These are phyloP conservation scores for Clarireedia homoeocarpa DNA, from an alignment of 2,329 filamentous ascomycete species.

Conservation along the genomic window DNA sequence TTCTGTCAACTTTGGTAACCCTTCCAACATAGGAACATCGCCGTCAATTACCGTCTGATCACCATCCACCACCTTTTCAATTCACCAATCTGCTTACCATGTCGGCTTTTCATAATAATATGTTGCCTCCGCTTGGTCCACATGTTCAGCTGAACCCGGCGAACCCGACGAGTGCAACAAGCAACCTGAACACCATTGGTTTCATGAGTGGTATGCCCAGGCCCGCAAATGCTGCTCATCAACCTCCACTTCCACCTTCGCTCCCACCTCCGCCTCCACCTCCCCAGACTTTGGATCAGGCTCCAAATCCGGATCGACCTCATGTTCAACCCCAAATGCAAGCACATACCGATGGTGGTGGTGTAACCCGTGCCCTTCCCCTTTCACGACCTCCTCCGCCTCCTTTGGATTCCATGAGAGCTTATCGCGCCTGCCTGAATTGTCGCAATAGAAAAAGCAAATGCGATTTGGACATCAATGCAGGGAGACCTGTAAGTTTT, in stretches of 20 bases:
- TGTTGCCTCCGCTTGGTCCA: not conserved
- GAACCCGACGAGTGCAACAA: not conserved
- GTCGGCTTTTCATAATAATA: not conserved
- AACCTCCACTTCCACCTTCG: not conserved
- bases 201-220: not conserved
- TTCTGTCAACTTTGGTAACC: too few species aligned
- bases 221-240: not conserved
- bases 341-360: not conserved
- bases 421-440: conserved; percentile 29
- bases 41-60: too few species aligned
- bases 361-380: not conserved
- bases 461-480: conserved; percentile 27
- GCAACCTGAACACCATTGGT: not conserved
- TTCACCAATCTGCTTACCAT: too few species aligned
- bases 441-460: conserved; percentile 29
- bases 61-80: too few species aligned
- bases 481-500: conserved; percentile 25
- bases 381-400: not conserved
- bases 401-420: conserved; percentile 26
- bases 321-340: too few species aligned
- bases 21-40: too few species aligned
- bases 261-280: not conserved
- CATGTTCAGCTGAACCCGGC: not conserved
- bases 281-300: not conserved
- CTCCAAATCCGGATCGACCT: not conserved